These are phyloP conservation scores for Apiospora kogelbergensis DNA, from an alignment of 2,329 filamentous ascomycete species.

Conservation along the genomic window DNA sequence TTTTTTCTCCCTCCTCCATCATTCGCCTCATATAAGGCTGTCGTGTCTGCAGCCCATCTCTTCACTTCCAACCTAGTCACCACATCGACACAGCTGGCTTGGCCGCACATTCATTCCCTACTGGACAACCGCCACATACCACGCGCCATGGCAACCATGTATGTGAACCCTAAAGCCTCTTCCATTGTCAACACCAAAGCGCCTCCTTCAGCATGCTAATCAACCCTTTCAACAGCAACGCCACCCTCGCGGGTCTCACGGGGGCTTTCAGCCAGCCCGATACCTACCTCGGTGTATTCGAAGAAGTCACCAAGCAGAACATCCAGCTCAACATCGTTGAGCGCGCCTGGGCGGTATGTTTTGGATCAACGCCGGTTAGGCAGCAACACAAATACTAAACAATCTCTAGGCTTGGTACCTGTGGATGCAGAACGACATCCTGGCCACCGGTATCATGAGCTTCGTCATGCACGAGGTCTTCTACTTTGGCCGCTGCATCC, in stretches of 20 bases:
- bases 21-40: slow-evolving; percentile 7
- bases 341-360: slow-evolving; percentile 79
- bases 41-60: background rate
- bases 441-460: slow-evolving; percentile 96
- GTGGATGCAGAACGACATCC: slow-evolving; percentile 95
- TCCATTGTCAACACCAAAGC: background rate
- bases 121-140: background rate
- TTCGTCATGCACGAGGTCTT: slow-evolving; percentile 92
- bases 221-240: slow-evolving; percentile 41
- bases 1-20: background rate
- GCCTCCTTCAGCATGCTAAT: background rate
- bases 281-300: slow-evolving; percentile 58
- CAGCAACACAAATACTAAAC: slow-evolving; percentile 8
- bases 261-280: slow-evolving; percentile 47
- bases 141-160: slow-evolving; percentile 11
- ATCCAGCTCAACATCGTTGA: slow-evolving; percentile 84
- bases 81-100: background rate
- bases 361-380: background rate
- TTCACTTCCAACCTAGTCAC: background rate
- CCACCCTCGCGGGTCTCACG: slow-evolving; percentile 43
- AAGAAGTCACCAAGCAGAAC: slow-evolving; percentile 71
- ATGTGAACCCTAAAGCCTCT: background rate
- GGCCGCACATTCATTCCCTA: background rate
- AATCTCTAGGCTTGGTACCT: slow-evolving; percentile 78
- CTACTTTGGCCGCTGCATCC: slow-evolving; percentile 89